phyloP scores from a whole-genome alignment of 495 filamentous ascomycete genomes.

The Aspergillus taichungensis region DNA sequence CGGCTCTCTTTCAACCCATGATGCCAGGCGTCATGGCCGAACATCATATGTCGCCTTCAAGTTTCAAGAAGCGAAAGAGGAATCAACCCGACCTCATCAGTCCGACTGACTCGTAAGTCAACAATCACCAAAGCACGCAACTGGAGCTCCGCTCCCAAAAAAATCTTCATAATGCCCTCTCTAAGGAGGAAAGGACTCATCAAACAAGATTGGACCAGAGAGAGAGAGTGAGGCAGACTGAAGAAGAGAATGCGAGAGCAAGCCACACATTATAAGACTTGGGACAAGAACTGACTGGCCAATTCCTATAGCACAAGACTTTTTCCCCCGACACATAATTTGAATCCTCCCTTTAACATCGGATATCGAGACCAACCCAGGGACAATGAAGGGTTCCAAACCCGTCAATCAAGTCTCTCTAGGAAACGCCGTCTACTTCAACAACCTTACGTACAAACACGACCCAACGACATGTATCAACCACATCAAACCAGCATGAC shows the following conservation, averaged over 20 bases:
- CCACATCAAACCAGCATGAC: slow-evolving; percentile 1
- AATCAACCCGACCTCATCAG: slow-evolving; percentile 21
- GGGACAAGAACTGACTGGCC: not conserved
- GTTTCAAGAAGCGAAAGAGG: slow-evolving; percentile 29
- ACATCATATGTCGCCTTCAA: slow-evolving; percentile 8
- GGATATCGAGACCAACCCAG: slow-evolving; percentile 11
- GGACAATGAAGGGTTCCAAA: slow-evolving; percentile 14
- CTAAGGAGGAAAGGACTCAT: no score
- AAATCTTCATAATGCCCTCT: no score
- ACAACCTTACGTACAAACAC: slow-evolving; percentile 5
- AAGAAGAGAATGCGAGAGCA: no score
- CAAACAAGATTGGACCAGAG: no score
- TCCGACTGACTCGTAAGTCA: slow-evolving; percentile 21
- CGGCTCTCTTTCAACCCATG: not conserved
- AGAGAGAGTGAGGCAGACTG: no score
- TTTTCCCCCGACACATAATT: slow-evolving; percentile 3
- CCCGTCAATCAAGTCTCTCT: slow-evolving; percentile 22
- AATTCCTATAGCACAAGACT: slow-evolving; percentile 4
- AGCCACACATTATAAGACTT: no score
- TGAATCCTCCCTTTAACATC: slow-evolving; percentile 12
- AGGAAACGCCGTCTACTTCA: slow-evolving; percentile 30
- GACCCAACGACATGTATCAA: slow-evolving; percentile 5
- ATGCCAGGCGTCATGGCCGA: slow-evolving; percentile 24
- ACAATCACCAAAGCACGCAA: not conserved
- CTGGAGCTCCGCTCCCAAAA: no score